Evolutionary conservation across 805 yeast genomes (phyloP).

Genomic region (Zygosaccharomyces kombuchaensis): DNA sequence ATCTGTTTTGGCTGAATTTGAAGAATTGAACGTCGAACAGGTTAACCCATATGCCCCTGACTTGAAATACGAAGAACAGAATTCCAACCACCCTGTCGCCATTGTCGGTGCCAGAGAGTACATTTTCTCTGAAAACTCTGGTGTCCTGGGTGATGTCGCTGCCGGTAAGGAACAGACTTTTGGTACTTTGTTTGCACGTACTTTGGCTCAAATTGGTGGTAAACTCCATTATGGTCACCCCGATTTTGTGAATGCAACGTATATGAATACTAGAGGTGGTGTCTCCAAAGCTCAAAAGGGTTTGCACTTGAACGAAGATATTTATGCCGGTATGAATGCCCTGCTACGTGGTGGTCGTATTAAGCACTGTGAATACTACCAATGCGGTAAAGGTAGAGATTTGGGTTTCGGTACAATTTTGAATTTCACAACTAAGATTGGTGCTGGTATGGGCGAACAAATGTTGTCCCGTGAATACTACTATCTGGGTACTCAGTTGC

Average conservation of each 20-base stretch:
- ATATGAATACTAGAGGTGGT: slow-evolving; percentile 85
- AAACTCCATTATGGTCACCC: slow-evolving; percentile 88
- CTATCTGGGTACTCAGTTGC: slow-evolving; percentile 75
- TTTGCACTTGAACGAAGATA: slow-evolving; percentile 80
- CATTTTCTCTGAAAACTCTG: slow-evolving; percentile 81
- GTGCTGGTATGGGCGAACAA: slow-evolving; percentile 93
- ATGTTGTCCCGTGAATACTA: slow-evolving; percentile 80
- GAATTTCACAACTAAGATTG: slow-evolving; percentile 83
- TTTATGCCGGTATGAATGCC: slow-evolving; percentile 85
- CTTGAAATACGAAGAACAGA: slow-evolving; percentile 53
- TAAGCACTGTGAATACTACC: slow-evolving; percentile 82
- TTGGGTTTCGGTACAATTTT: slow-evolving; percentile 81
- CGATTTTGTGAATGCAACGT: slow-evolving; percentile 70
- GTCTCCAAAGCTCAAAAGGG: slow-evolving; percentile 85
- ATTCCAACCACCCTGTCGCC: slow-evolving; percentile 63
- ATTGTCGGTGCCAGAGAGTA: slow-evolving; percentile 86
- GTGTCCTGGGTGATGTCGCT: slow-evolving; percentile 83
- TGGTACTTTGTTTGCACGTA: slow-evolving; percentile 80
- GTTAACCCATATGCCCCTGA: slow-evolving; percentile 78
- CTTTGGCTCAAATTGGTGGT: slow-evolving; percentile 80
- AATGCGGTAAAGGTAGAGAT: slow-evolving; percentile 90
- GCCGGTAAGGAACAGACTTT: slow-evolving; percentile 90
- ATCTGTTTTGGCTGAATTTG: slow-evolving; percentile 78
- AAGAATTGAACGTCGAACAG: slow-evolving; percentile 70
- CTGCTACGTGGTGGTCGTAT: slow-evolving; percentile 81